Percentiles rank a stretch among this genome's conserved stretches.
Evolutionary conservation across 2,329 filamentous ascomycete genomes (phyloP).

Genomic region (Aulographum hederae): DNA sequence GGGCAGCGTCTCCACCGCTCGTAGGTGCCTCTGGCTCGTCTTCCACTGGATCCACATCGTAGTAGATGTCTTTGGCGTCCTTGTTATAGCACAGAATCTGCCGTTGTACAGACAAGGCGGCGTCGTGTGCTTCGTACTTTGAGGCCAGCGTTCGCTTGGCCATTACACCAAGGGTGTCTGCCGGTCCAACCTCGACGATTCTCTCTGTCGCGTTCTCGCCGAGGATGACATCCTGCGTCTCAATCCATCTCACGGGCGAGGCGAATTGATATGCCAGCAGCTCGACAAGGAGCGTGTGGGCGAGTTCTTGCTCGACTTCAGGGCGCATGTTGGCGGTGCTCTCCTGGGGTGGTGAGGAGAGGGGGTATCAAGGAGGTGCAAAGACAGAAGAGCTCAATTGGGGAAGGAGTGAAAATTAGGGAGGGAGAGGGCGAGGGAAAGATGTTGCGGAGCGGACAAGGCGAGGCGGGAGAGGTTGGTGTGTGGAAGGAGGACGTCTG

Average conservation of each 20-base stretch:
- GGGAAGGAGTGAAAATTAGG: background rate
- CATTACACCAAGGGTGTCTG: constrained; percentile 94
- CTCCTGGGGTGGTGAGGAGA: constrained; percentile 1
- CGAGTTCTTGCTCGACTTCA: constrained; percentile 97
- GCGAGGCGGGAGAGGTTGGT: too few species aligned
- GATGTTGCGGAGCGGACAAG: too few species aligned
- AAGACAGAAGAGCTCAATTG: constrained; percentile 1
- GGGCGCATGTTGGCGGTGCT: constrained; percentile 56
- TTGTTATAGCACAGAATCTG: constrained; percentile 99
- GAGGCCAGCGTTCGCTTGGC: constrained; percentile 86
- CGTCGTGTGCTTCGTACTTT: constrained; percentile 98
- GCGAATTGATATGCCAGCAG: constrained; percentile 98
- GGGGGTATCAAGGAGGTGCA: constrained; percentile 1
- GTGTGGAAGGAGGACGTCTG: too few species aligned
- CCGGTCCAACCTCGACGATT: constrained; percentile 92
- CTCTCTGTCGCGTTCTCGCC: constrained; percentile 90
- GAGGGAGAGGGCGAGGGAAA: too few species aligned
- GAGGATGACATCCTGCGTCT: constrained; percentile 98
- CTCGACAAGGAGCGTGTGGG: constrained; percentile 95
- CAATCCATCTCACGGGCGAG: constrained; percentile 97
- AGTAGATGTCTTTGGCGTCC: constrained; percentile 98
- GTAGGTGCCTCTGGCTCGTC: constrained; percentile 50
- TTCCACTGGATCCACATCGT: constrained; percentile 87
- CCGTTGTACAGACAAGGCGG: constrained; percentile 85
- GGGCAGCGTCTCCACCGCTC: constrained; percentile 21